Conservation (phyloP, 2,329 filamentous ascomycete genomes). For the Clarireedia hainanense region DNA sequence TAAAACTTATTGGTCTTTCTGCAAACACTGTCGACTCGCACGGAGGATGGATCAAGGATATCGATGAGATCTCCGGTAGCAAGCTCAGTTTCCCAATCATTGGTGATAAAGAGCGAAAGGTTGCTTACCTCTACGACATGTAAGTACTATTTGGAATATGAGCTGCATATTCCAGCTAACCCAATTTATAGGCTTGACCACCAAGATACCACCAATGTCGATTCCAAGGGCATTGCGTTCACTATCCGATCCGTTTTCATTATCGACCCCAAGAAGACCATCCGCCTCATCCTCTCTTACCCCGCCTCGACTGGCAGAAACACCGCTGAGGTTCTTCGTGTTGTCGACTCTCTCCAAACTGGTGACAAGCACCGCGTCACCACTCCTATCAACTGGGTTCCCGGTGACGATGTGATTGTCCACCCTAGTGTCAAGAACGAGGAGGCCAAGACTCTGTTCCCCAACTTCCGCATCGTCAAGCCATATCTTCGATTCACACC, state of each 20-base stretch:
- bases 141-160: slow-evolving; percentile 31
- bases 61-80: slow-evolving; percentile 67
- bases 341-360: slow-evolving; percentile 71
- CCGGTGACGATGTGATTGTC: slow-evolving; percentile 87
- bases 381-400: slow-evolving; percentile 85
- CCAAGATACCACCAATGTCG: slow-evolving; percentile 74
- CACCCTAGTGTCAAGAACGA: slow-evolving; percentile 75
- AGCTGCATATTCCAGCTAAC: not conserved
- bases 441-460: slow-evolving; percentile 83
- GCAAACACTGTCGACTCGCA: slow-evolving; percentile 83
- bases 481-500: slow-evolving; percentile 68
- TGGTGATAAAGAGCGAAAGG: slow-evolving; percentile 70
- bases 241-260: slow-evolving; percentile 93
- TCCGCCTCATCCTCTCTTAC: slow-evolving; percentile 87
- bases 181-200: slow-evolving; percentile 54
- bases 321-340: slow-evolving; percentile 69
- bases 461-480: slow-evolving; percentile 62
- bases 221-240: slow-evolving; percentile 77
- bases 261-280: slow-evolving; percentile 90
- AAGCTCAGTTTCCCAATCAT: slow-evolving; percentile 72
- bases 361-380: slow-evolving; percentile 84
- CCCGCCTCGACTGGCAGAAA: slow-evolving; percentile 85
- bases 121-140: slow-evolving; percentile 75
- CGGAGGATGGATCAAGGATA: slow-evolving; percentile 85
- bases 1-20: slow-evolving; percentile 85